Evolutionary conservation across 257 asterid genomes (phyloP), one percentile per base, ranked within the genome.

Genomic region (Nicotiana tomentosiformis): DNA sequence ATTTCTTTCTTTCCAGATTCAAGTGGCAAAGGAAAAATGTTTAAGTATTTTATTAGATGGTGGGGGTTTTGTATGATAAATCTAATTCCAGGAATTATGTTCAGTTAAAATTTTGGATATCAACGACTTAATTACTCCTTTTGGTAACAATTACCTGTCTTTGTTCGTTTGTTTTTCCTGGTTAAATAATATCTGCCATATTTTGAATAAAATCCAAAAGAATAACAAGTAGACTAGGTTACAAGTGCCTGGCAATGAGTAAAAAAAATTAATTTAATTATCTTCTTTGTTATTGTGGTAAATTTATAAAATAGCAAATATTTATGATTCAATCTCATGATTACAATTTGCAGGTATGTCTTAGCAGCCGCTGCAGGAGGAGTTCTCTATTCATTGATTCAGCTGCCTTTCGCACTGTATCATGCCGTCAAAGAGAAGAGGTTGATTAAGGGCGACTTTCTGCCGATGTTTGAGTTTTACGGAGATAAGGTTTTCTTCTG

Each of bases 361-460:
- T 66, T 91, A 53, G 93, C 90, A 0, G 81, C 33, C 1, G 95
- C 89, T 0, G 90, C 82, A 1, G 26, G 80, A 8, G 97, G 97
- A 35, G 82, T 85, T 29, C 4, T 89, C 0, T 93, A 93, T 86
- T 87, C 94, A 3, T 20, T 91, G 18, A 78, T 93, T 82, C 97
- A 93, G 67, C 77, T 91, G 55, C 94, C 97, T 15, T 90, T 93
- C 51, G 92, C 94, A 2, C 20, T 88, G 20, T 89, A 87, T 80
- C 78, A 91, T 15, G 89, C 82, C 1, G 82, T 61, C 11, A 82
- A 87, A 6, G 83, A 66, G 65, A 90, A 89, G 87, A 89, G 92
- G 86, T n/a, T 81, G 88, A 88, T 88, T 18, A 90, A 87, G 53
- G 86, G 85, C 15, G 86, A 87, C 2, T 89, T 80, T 35, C 84